Conservation (phyloP, 164 flowering plant genomes). For the Dillenia turbinata region DNA sequence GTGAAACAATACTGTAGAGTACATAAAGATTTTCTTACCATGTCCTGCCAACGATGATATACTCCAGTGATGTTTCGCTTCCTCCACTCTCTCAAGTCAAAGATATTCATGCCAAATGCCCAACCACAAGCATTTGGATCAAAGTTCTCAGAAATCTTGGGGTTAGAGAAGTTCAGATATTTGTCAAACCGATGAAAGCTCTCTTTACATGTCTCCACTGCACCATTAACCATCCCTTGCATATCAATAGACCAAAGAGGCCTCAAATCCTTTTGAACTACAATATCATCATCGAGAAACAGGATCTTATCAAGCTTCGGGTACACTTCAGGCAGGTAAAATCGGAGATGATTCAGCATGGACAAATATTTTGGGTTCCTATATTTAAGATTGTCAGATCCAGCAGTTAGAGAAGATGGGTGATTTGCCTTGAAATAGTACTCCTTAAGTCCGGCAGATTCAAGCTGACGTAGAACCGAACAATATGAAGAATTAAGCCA, state of each 20-base stretch:
- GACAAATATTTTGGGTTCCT: constrained; percentile 96
- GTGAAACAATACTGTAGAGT: too few relatives aligned
- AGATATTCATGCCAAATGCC: constrained; percentile 98
- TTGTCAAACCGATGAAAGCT: constrained; percentile 95
- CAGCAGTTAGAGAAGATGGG: constrained; percentile 63
- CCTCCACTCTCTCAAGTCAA: constrained; percentile 89
- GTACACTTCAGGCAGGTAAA: constrained; percentile 96
- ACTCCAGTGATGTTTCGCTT: constrained; percentile 81
- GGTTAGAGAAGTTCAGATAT: constrained; percentile 92
- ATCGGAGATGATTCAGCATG: constrained; percentile 94
- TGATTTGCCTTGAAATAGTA: constrained; percentile 88
- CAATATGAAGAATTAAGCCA: constrained; percentile 97
- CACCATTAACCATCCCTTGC: constrained; percentile 95
- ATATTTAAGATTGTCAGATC: constrained; percentile 81
- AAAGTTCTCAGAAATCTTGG: constrained; percentile 67
- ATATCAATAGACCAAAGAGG: constrained; percentile 83
- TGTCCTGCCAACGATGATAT: constrained; percentile 90
- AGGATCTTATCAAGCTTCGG: constrained; percentile 85
- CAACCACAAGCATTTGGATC: constrained; percentile 95
- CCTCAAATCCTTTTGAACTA: constrained; percentile 90
- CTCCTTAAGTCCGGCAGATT: constrained; percentile 73
- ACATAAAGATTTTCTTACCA: constrained; percentile 36
- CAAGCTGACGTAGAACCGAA: constrained; percentile 92
- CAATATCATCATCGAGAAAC: constrained; percentile 97
- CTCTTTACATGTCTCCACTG: constrained; percentile 96